Base-by-base conservation (phyloP, 192 early-diverging fungal species). In the Coemansia sp. region DNA sequence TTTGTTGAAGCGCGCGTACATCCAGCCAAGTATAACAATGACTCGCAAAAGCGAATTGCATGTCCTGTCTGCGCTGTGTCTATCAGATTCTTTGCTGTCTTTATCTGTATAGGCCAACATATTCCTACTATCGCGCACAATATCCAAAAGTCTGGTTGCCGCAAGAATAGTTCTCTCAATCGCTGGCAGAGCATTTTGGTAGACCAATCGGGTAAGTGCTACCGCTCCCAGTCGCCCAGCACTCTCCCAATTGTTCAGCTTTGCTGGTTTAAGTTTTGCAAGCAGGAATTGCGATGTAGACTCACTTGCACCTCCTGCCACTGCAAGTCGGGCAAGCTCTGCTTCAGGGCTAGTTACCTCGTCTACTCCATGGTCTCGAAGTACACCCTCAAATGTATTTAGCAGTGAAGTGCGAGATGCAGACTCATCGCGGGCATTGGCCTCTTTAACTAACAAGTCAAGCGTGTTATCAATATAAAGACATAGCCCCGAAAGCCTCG, bases 281-380 rank as follows among this genome's bases (percentile, higher is more conserved):
- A 78, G 70, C 54, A 78, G 28, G 28, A 78, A 78, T 62, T 78
- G 76, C n/a, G 76, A 72, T n/a, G 71, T 65, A 2, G 76, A 41
- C 16, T 78, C 76, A 50, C 70, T 78, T 19, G 76, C 66, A 6
- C 70, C 38, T 1, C 76, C 76, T 19, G 76, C 63, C 10, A 73
- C 62, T 41, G 67, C 76, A 16, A 73, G 56, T 19, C 70, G 59
- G 30, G 58, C 56, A 16, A 78, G 62, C 30, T 78, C 76, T 0
- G 76, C 62, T 32, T 65, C 70, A 8, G 76, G 63, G 38, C 66
- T 78, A 14, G 76, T 78, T 18, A 47, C 69, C 26, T 73, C 76
- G 24, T 78, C 76, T 7, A 78, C 69, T 4, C 76, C 76, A 21
- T 78, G 70, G 49, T 78, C 76, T 12, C 62, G 76, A 25, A 78